Evolutionary conservation across 2,329 filamentous ascomycete genomes (phyloP), one percentile per base, ranked within the genome.

Genomic region (Fusarium floridanum): DNA sequence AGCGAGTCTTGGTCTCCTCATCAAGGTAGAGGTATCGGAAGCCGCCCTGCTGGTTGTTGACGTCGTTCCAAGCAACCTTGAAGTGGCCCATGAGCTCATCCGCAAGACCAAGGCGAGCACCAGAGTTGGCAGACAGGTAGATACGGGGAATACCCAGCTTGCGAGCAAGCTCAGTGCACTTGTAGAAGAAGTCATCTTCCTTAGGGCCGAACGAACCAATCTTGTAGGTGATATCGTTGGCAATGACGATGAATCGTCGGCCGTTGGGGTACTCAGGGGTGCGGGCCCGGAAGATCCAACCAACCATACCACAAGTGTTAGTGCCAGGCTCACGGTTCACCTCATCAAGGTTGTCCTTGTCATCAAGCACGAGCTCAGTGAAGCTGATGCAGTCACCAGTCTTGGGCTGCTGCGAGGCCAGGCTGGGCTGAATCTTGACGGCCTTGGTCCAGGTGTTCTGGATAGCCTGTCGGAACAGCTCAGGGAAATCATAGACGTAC

Each of bases 191-290:
- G 79, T 94, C 93, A 85, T 99, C 97, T 87, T 99, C 97, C 85
- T 93, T 92, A 45, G 97, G 97, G 62, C 97, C 97, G 83, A 99
- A 99, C 2, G 95, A 98, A 81, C 97, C 97, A 83, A 98, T 99
- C 89, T 97, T 97, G 90, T 95, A 98, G 20, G 97, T 99, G 83
- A 99, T 99, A 82, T 99, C 97, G 89, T 99, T 99, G 89, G 97
- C 95, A 73, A 99, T 93, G 75, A 99, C 94, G 82, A 99, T 92
- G 85, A 98, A 98, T 81, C 94, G 94, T 77, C 97, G 91, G 69
- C 97, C 97, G 75, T 91, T 90, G 68, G 97, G 96, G 83, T 99
- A 99, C 84, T 99, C 97, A 11, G 97, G 97, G 2, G 97, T 98
- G 82, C 92, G 95, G 17, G 95, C 97, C 72, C 94, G 97, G 83